Conservation (phyloP, 2,329 filamentous ascomycete genomes). For the Curvularia sp. region DNA sequence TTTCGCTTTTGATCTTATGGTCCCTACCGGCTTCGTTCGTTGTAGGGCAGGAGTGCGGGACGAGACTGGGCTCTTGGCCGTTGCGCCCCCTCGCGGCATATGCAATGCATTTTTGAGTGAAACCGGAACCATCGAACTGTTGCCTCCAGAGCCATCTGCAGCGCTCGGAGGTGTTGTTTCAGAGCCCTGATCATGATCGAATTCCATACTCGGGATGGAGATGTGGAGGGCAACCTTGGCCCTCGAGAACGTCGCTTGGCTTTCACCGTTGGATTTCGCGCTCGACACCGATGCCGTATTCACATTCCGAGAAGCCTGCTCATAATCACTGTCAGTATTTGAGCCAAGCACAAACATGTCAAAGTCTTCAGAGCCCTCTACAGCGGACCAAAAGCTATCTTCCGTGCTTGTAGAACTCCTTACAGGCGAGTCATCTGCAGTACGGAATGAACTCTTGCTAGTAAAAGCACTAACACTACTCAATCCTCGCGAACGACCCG, state of each 20-base stretch:
- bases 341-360: conserved; percentile 15
- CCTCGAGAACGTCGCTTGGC: conserved; percentile 8
- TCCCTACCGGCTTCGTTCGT: conserved; percentile 26
- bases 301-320: conserved; percentile 16
- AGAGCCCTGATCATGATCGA: conserved; percentile 13
- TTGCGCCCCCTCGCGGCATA: conserved; percentile 34
- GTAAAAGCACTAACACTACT: conserved; percentile 32
- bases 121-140: conserved; percentile 1
- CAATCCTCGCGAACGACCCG: conserved; percentile 19
- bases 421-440: conserved; percentile 40
- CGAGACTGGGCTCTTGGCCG: conserved; percentile 6
- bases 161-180: conserved; percentile 12
- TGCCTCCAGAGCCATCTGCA: conserved; percentile 15
- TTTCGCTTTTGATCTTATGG: conserved; percentile 6
- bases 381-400: conserved; percentile 30
- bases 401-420: conserved; percentile 35
- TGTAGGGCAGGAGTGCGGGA: conserved; percentile 26
- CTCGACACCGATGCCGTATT: not conserved
- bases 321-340: conserved; percentile 25
- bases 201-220: conserved; percentile 1
- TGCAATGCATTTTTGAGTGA: conserved; percentile 31
- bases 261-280: not conserved
- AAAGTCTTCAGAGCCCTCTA: conserved; percentile 20
- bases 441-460: conserved; percentile 30
- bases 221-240: conserved; percentile 35